Conservation (phyloP, 352 stramenopile genomes). For the Thraustochytrium striatum region DNA sequence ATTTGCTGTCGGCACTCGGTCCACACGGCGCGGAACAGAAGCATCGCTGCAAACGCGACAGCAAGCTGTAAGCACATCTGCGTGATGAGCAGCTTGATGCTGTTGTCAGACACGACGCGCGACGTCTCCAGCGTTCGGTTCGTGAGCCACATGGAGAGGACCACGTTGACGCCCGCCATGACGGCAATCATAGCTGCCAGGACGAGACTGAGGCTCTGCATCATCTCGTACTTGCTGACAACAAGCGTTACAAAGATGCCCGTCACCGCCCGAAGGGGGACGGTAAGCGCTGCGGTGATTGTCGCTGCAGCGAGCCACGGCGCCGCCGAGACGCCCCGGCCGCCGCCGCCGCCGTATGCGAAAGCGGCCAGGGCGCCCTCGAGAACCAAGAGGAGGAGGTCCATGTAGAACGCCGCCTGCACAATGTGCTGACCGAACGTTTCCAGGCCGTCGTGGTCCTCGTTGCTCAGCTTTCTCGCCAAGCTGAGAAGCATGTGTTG, state of each 20-base stretch:
- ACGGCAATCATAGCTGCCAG: neutral
- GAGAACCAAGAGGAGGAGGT: neutral
- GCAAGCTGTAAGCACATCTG: neutral
- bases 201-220: slow-evolving; percentile 10
- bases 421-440: slow-evolving; percentile 35
- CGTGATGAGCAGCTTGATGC: neutral
- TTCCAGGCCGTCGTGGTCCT: slow-evolving; percentile 32
- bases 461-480: too few species aligned
- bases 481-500: too few species aligned
- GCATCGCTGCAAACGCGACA: neutral
- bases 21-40: slow-evolving; percentile 14
- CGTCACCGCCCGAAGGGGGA: neutral
- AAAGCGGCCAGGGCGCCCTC: neutral
- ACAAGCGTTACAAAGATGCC: neutral
- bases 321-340: neutral
- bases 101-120: slow-evolving; percentile 22
- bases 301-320: too few species aligned
- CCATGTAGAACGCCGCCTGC: neutral
- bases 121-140: slow-evolving; percentile 32
- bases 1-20: neutral
- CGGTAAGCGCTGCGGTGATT: too few species aligned
- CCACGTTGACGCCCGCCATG: neutral
- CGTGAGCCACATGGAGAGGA: slow-evolving; percentile 12
- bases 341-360: neutral
- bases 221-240: slow-evolving; percentile 38